A percentile compares a stretch with the other conserved stretches of the same genome.
Evolutionary conservation across 345 rosid genomes (phyloP).

Genomic region (Gossypium mustelinum): DNA sequence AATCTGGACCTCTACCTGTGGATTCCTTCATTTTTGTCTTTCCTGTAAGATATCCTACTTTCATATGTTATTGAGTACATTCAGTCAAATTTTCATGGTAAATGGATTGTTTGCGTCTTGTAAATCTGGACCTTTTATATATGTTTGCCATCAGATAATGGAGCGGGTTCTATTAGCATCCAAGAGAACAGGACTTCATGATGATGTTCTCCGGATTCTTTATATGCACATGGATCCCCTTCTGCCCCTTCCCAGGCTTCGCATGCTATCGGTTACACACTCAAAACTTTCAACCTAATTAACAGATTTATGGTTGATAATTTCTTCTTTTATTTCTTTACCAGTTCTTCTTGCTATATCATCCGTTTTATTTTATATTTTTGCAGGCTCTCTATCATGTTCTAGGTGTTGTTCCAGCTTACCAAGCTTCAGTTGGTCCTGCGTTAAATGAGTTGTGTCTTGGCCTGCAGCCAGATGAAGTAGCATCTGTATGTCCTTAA

Average conservation of each 20-base stretch:
- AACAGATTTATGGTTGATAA: constrained; percentile 5
- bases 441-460: constrained; percentile 93
- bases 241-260: constrained; percentile 90
- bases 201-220: constrained; percentile 74
- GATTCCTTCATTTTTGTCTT: constrained; percentile 90
- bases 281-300: constrained; percentile 20
- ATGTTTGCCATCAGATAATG: constrained; percentile 59
- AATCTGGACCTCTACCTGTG: constrained; percentile 90
- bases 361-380: constrained; percentile 2
- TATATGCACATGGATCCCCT: constrained; percentile 86
- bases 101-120: constrained; percentile 67
- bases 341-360: constrained; percentile 11
- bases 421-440: constrained; percentile 75
- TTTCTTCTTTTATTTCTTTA: not conserved
- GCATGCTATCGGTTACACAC: constrained; percentile 74
- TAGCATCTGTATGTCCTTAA: constrained; percentile 59
- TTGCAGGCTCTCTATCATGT: constrained; percentile 89
- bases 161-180: constrained; percentile 74
- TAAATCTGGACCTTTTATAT: constrained; percentile 67
- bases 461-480: constrained; percentile 79
- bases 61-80: constrained; percentile 2
- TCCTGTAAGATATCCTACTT: constrained; percentile 51
- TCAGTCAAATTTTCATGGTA: constrained; percentile 26
- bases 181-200: constrained; percentile 80
- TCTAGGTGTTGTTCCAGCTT: constrained; percentile 78